Evolutionary conservation across 2,329 filamentous ascomycete genomes (phyloP).

Genomic region (Verticillium longisporum): DNA sequence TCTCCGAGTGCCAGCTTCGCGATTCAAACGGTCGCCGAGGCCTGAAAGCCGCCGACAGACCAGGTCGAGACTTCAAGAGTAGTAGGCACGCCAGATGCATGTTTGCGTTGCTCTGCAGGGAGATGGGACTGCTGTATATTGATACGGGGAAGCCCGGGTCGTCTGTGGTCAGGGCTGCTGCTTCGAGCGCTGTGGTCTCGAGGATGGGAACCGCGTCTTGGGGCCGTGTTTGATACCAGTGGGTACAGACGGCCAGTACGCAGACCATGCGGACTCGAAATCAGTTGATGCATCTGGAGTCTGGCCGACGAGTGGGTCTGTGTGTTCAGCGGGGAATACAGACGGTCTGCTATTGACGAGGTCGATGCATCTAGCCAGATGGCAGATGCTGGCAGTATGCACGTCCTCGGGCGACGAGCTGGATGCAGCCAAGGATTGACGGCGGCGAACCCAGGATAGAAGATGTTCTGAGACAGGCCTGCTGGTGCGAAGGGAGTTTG

Average conservation of each 20-base stretch:
- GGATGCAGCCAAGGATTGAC: neutral
- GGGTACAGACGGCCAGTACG: neutral
- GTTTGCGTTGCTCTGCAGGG: neutral
- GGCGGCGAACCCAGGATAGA: neutral
- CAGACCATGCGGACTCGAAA: neutral
- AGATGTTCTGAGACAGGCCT: neutral
- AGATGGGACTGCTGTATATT: neutral
- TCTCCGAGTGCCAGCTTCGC: conserved; percentile 20
- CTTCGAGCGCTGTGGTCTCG: neutral
- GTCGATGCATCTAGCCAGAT: neutral
- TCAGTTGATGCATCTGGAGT: neutral
- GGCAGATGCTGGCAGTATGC: neutral
- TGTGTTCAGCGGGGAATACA: neutral
- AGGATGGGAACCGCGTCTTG: neutral
- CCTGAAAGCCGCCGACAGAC: neutral
- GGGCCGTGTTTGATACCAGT: neutral
- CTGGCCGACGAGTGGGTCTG: neutral
- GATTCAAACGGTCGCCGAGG: conserved; percentile 5
- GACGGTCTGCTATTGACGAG: neutral
- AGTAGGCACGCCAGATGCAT: neutral
- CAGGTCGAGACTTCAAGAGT: neutral
- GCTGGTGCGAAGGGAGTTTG: neutral
- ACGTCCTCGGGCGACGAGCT: neutral
- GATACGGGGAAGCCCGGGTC: neutral
- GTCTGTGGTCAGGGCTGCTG: neutral